Conservation (phyloP, 495 filamentous ascomycete genomes). For the Amorphotheca resinae region DNA sequence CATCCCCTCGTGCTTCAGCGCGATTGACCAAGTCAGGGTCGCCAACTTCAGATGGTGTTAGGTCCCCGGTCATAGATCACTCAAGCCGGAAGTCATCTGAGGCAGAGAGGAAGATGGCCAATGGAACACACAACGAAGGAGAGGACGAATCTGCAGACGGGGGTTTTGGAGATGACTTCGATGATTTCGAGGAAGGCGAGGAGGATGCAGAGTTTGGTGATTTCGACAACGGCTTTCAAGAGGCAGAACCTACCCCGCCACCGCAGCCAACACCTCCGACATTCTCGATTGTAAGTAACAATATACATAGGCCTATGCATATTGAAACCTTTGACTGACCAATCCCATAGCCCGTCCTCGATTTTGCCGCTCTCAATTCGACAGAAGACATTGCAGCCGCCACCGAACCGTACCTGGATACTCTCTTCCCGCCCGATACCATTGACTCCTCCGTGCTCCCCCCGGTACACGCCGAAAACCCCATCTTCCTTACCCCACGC, state of each 20-base stretch:
- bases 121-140: constrained; percentile 24
- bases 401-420: constrained; percentile 40
- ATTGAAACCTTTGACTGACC: neutral
- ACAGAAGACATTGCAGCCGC: constrained; percentile 37
- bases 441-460: constrained; percentile 37
- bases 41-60: constrained; percentile 30
- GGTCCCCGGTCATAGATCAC: constrained; percentile 24
- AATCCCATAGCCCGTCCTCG: constrained; percentile 49
- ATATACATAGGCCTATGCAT: neutral
- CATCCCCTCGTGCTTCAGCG: constrained; percentile 19
- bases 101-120: constrained; percentile 7
- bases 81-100: constrained; percentile 19
- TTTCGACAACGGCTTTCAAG: constrained; percentile 79
- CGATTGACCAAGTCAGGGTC: constrained; percentile 48
- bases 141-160: constrained; percentile 32
- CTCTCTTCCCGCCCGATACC: constrained; percentile 42
- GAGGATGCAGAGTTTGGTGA: constrained; percentile 74
- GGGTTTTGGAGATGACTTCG: constrained; percentile 81
- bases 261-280: constrained; percentile 28
- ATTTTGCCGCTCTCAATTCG: constrained; percentile 49
- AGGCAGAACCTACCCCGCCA: constrained; percentile 37
- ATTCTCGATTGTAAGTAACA: constrained; percentile 37
- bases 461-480: constrained; percentile 32
- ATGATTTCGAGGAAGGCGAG: constrained; percentile 83
- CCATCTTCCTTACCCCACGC: constrained; percentile 54